Conservation (phyloP, 306 rosid species). For the Rosa multiflora region DNA sequence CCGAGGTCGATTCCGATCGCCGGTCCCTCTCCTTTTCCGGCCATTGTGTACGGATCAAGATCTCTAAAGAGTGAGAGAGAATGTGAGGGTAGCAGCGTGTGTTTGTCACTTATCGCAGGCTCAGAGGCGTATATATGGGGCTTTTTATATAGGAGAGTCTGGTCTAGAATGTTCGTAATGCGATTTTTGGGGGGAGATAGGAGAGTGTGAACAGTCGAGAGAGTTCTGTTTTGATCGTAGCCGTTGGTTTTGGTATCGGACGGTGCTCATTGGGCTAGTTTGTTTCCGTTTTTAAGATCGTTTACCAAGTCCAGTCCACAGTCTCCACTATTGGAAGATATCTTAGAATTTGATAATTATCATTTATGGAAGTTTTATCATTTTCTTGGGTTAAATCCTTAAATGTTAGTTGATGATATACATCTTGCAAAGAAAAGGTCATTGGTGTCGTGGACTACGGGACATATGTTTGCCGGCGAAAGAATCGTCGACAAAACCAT, state of each 20-base stretch:
- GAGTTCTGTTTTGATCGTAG: background rate
- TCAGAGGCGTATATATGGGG: too few species aligned
- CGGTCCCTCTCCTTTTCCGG: slow-evolving; percentile 77
- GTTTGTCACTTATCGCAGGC: background rate
- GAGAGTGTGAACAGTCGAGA: background rate
- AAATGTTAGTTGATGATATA: too few species aligned
- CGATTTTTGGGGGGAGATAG: background rate
- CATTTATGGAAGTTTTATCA: background rate
- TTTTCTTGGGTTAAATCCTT: too few species aligned
- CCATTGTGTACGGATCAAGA: slow-evolving; percentile 31
- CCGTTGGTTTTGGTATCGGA: background rate
- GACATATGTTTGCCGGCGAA: too few species aligned
- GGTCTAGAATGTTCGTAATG: slow-evolving; percentile 6
- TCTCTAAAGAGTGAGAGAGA: background rate
- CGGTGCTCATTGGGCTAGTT: background rate
- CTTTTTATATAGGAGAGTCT: background rate
- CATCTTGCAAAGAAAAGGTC: too few species aligned
- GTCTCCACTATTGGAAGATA: background rate
- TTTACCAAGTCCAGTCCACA: background rate
- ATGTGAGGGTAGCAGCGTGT: background rate
- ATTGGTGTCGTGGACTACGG: too few species aligned
- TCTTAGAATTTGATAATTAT: background rate
- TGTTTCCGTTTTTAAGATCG: background rate
- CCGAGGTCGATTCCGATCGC: slow-evolving; percentile 90
- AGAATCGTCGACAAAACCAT: too few species aligned